Conservation (phyloP, 2,329 filamentous ascomycete species). For the Zasmidium angulare region DNA sequence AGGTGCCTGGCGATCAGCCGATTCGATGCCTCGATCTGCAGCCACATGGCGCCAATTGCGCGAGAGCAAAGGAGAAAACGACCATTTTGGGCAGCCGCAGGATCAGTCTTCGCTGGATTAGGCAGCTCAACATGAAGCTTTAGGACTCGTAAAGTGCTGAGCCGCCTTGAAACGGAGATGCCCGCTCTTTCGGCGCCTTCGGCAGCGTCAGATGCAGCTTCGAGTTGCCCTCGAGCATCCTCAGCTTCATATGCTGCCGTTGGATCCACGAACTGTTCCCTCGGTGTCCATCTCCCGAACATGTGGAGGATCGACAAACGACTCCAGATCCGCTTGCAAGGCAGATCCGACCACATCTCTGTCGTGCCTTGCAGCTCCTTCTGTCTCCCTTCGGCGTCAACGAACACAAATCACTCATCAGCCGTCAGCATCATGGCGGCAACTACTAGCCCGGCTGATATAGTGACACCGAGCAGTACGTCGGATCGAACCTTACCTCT, state of each 20-base stretch:
- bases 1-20: conserved; percentile 4
- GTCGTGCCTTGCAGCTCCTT: no score
- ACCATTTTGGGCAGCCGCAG: not conserved
- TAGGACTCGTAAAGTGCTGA: not conserved
- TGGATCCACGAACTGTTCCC: no score
- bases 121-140: not conserved
- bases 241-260: not conserved
- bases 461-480: not conserved
- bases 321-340: not conserved
- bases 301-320: not conserved
- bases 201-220: not conserved
- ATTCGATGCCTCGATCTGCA: conserved; percentile 3
- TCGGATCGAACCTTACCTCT: conserved; percentile 13
- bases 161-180: not conserved
- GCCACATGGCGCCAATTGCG: not conserved
- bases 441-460: not conserved
- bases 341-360: not conserved
- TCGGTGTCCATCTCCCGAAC: not conserved
- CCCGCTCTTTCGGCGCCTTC: not conserved
- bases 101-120: not conserved
- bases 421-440: not conserved
- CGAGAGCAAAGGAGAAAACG: not conserved
- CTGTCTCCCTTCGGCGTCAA: no score
- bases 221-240: not conserved
- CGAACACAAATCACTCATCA: not conserved